A percentile compares a stretch with the other conserved stretches of the same genome.
phyloP scores from a whole-genome alignment of 2,329 filamentous ascomycete species.

The Rhynchosporium secalis region DNA sequence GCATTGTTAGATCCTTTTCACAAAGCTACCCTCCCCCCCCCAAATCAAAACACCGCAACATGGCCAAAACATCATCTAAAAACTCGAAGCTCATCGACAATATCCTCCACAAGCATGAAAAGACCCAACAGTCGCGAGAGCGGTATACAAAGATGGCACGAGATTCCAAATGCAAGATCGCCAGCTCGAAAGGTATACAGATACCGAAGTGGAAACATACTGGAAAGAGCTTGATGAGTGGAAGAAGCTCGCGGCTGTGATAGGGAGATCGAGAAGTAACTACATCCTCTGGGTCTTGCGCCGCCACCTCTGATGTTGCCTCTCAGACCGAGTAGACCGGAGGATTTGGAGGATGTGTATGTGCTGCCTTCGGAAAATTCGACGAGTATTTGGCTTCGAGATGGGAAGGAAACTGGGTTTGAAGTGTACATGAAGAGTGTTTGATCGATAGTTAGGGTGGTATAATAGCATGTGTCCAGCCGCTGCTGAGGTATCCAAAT shows the following conservation, averaged over 20 bases:
- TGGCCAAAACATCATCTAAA: not conserved
- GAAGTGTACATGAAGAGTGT: not conserved
- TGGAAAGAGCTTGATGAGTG: slow-evolving; percentile 16
- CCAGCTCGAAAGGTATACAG: not conserved
- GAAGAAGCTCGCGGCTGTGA: slow-evolving; percentile 4
- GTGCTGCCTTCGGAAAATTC: not conserved
- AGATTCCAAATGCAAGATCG: slow-evolving; percentile 9
- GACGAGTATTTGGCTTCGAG: no score
- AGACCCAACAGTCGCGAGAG: not conserved
- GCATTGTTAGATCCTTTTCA: not conserved
- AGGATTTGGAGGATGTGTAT: slow-evolving; percentile 9
- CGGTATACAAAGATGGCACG: slow-evolving; percentile 2
- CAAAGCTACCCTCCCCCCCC: not conserved
- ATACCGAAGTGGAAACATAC: slow-evolving; percentile 9
- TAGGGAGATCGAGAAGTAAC: slow-evolving; percentile 5
- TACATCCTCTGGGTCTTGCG: slow-evolving; percentile 9
- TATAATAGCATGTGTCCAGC: no score
- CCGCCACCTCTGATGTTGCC: slow-evolving; percentile 5
- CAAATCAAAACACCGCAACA: not conserved
- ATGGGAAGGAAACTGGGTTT: not conserved
- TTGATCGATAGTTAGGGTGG: no score
- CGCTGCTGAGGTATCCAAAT: no score
- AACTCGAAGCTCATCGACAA: not conserved
- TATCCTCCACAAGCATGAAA: slow-evolving; percentile 9
- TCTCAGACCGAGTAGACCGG: not conserved